phyloP scores from a whole-genome alignment of 1,284 basidiomycete genomes.

The Apiotrichum brassicae region DNA sequence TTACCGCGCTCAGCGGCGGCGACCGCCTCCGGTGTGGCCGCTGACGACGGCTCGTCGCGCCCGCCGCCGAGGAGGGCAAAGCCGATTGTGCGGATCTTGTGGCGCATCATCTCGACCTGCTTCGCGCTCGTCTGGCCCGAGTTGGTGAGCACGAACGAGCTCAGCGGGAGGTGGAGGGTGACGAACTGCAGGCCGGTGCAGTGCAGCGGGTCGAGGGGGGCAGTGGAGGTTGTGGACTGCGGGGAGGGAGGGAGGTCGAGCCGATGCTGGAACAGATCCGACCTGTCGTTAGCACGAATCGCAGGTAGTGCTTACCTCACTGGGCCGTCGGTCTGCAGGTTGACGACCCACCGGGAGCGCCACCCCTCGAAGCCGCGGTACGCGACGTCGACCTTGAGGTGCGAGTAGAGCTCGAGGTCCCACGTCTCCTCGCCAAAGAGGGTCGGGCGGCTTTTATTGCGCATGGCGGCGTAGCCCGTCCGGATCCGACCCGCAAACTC shows the following conservation, averaged over 20 bases:
- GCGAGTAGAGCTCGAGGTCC: slow-evolving; percentile 49
- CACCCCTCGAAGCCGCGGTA: slow-evolving; percentile 43
- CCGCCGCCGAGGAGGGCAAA: slow-evolving; percentile 47
- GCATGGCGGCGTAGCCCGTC: slow-evolving; percentile 51
- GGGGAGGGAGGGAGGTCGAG: slow-evolving; percentile 43
- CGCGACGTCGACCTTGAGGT: slow-evolving; percentile 48
- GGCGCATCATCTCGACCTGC: slow-evolving; percentile 48
- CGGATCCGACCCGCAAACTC: slow-evolving; percentile 39
- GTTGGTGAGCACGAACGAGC: slow-evolving; percentile 51
- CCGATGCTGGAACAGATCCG: slow-evolving; percentile 52
- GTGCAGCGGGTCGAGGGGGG: slow-evolving; percentile 23
- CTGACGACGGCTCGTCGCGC: slow-evolving; percentile 20
- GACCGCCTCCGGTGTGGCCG: slow-evolving; percentile 8
- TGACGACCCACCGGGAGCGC: slow-evolving; percentile 49
- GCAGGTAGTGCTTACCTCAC: slow-evolving; percentile 32
- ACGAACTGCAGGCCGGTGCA: slow-evolving; percentile 40
- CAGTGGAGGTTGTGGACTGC: slow-evolving; percentile 19
- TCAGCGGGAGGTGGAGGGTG: slow-evolving; percentile 49
- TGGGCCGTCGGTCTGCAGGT: slow-evolving; percentile 51
- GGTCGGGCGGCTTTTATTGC: slow-evolving; percentile 48
- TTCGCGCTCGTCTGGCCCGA: slow-evolving; percentile 46
- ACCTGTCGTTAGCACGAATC: slow-evolving; percentile 20
- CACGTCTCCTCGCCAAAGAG: slow-evolving; percentile 50
- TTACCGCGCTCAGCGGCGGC: slow-evolving; percentile 4
- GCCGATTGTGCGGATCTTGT: slow-evolving; percentile 49